These are phyloP conservation scores for Lavandula angustifolia DNA, from an alignment of 257 asterid genomes.

Conservation along the genomic window DNA sequence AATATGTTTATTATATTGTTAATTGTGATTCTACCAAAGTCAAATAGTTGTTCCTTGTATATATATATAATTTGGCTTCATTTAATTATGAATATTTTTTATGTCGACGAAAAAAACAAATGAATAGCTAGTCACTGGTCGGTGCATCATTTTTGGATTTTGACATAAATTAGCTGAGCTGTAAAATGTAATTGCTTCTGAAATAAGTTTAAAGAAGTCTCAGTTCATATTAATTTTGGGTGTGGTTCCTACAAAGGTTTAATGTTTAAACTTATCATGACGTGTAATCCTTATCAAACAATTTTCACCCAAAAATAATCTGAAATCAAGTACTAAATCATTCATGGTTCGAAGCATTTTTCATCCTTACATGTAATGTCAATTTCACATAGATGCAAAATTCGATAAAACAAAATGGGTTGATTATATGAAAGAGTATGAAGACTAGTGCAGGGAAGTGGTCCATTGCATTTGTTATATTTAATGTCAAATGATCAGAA, in stretches of 20 bases:
- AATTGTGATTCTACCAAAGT: background rate
- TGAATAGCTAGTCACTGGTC: slow-evolving; percentile 20
- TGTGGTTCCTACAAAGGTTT: background rate
- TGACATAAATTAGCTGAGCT: slow-evolving; percentile 15
- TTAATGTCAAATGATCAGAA: slow-evolving; percentile 17
- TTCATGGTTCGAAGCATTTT: slow-evolving; percentile 5
- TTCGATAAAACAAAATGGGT: background rate
- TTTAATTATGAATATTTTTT: too few species aligned
- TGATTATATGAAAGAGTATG: background rate
- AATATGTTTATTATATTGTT: too few species aligned
- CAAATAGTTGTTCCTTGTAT: too few species aligned
- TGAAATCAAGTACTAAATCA: background rate
- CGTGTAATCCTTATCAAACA: background rate
- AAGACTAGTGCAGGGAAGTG: slow-evolving; percentile 26
- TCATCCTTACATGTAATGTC: slow-evolving; percentile 1
- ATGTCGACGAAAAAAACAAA: background rate
- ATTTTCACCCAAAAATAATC: background rate
- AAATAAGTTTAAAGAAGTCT: background rate
- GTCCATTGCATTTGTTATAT: slow-evolving; percentile 27
- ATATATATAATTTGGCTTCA: background rate
- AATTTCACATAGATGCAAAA: background rate
- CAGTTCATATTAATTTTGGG: background rate
- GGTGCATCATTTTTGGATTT: slow-evolving; percentile 25
- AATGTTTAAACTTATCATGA: background rate
- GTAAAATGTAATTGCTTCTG: slow-evolving; percentile 7